Conservation (phyloP, 73 alveolate species). For the Diophrys appendiculata region DNA sequence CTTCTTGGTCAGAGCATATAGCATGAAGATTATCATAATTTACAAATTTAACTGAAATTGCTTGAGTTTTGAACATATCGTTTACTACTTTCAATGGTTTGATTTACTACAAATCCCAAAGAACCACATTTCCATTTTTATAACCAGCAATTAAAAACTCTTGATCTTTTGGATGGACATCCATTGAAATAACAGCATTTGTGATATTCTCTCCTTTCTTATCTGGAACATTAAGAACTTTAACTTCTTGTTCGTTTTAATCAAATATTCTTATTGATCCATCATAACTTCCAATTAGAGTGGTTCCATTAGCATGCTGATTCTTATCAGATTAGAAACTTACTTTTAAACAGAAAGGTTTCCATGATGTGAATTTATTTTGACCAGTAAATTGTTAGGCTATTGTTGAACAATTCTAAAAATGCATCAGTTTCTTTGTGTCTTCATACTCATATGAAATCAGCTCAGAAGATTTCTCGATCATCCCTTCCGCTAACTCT, state of each 20-base stretch:
- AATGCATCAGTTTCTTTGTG: conserved; percentile 5
- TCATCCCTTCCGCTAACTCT: conserved; percentile 43
- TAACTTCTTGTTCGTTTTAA: conserved; percentile 33
- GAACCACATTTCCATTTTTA: conserved; percentile 37
- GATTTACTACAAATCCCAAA: conserved; percentile 32
- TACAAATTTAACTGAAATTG: conserved; percentile 28
- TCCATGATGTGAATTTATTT: conserved; percentile 12
- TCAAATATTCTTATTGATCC: conserved; percentile 43
- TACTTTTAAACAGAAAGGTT: conserved; percentile 31
- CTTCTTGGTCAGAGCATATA: conserved; percentile 38
- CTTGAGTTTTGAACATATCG: conserved; percentile 23
- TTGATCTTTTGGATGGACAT: conserved; percentile 17
- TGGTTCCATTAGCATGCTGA: conserved; percentile 22
- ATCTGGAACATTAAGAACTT: conserved; percentile 14
- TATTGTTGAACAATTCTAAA: background rate
- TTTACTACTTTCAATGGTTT: conserved; percentile 28
- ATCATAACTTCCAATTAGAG: conserved; percentile 48
- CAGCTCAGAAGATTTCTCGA: conserved; percentile 21
- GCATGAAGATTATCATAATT: conserved; percentile 6
- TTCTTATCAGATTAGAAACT: too few relatives aligned
- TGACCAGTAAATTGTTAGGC: conserved; percentile 22
- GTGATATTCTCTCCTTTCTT: conserved; percentile 14
- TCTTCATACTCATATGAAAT: conserved; percentile 24
- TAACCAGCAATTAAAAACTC: conserved; percentile 33
- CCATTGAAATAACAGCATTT: conserved; percentile 35